phyloP scores from a whole-genome alignment of 768 basidiomycete species.

The Rhodocollybia butyracea region DNA sequence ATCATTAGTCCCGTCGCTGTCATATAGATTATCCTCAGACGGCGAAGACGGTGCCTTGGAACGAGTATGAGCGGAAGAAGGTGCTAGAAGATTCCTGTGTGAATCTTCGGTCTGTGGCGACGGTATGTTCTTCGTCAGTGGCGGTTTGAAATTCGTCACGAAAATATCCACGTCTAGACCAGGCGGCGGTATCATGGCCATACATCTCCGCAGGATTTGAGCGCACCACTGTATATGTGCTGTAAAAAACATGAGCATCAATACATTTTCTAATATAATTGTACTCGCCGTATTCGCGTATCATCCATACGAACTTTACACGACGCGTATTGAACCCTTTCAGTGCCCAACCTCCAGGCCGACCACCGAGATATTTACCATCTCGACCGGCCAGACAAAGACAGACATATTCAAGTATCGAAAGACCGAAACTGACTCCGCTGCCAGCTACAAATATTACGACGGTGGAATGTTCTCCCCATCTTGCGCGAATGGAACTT shows the following conservation, averaged over 20 bases:
- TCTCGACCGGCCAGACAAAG: slow-evolving; percentile 55
- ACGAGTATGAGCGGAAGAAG: not conserved
- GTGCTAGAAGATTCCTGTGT: not conserved
- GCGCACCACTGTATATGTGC: slow-evolving; percentile 81
- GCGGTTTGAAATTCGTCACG: slow-evolving; percentile 54
- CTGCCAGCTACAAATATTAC: slow-evolving; percentile 70
- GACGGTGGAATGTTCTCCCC: slow-evolving; percentile 56
- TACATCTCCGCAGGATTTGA: slow-evolving; percentile 57
- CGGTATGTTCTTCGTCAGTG: not conserved
- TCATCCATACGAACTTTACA: slow-evolving; percentile 74
- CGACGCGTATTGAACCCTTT: slow-evolving; percentile 42
- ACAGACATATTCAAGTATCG: slow-evolving; percentile 63
- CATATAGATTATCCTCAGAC: not conserved
- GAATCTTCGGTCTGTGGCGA: not conserved
- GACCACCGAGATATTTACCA: slow-evolving; percentile 45
- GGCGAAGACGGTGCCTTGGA: not conserved
- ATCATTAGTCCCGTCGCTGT: slow-evolving; percentile 9
- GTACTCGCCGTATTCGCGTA: slow-evolving; percentile 68
- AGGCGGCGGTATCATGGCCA: slow-evolving; percentile 44
- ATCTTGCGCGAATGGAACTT: slow-evolving; percentile 54
- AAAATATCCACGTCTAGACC: slow-evolving; percentile 68
- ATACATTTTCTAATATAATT: not conserved
- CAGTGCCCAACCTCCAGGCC: slow-evolving; percentile 39
- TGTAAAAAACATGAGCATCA: slow-evolving; percentile 19
- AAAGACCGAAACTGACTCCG: slow-evolving; percentile 69